Percentiles rank a stretch among this genome's conserved stretches.
These are phyloP conservation scores for Petrea volubilis DNA, from an alignment of 257 asterid genomes.

Conservation along the genomic window DNA sequence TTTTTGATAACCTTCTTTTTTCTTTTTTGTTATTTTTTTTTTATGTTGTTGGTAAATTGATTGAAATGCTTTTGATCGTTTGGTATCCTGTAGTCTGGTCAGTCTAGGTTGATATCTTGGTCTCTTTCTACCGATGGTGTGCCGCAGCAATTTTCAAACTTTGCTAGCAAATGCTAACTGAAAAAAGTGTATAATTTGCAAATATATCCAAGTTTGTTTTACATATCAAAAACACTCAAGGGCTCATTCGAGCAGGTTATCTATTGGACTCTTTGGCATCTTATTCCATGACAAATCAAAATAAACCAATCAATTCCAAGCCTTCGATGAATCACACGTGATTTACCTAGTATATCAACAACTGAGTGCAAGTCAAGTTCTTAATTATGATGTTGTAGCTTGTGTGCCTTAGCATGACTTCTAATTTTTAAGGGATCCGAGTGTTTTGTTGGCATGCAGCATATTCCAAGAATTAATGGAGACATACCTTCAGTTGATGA, in stretches of 20 bases:
- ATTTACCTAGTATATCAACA: not conserved
- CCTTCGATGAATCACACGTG: not conserved
- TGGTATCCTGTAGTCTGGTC: no score
- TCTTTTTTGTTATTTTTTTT: no score
- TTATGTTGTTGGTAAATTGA: no score
- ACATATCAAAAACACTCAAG: not conserved
- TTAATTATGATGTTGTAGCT: constrained; percentile 1
- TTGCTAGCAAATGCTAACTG: no score
- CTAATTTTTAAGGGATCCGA: constrained; percentile 15
- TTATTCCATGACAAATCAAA: not conserved
- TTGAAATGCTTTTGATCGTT: no score
- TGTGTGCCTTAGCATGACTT: constrained; percentile 17
- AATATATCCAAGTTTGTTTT: constrained; percentile 3
- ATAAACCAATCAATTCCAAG: constrained; percentile 6
- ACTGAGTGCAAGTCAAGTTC: not conserved
- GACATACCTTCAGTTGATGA: constrained; percentile 93
- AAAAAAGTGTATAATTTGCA: not conserved
- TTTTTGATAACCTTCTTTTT: no score
- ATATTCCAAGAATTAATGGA: constrained; percentile 86
- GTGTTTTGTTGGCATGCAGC: constrained; percentile 60
- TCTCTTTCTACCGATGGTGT: no score
- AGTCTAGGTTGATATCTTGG: no score
- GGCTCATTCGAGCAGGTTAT: not conserved
- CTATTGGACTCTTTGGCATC: not conserved
- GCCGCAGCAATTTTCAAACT: no score